These are phyloP conservation scores for Stachybotrys elegans DNA, from an alignment of 2,329 filamentous ascomycete genomes.

Conservation along the genomic window DNA sequence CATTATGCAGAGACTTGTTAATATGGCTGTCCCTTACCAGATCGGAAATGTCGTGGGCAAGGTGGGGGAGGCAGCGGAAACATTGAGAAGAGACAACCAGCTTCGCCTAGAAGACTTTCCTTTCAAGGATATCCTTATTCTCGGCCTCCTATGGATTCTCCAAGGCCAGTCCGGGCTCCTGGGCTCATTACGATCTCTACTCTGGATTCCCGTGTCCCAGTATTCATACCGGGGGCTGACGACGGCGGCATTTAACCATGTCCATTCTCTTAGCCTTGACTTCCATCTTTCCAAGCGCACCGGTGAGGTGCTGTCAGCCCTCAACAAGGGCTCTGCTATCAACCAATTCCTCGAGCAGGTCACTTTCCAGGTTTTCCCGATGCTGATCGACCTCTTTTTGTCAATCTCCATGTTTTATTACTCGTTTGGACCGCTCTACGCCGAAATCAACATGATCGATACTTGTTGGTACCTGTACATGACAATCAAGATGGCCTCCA, in stretches of 20 bases:
- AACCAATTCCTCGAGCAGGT: conserved; percentile 95
- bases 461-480: conserved; percentile 96
- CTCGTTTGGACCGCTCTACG: conserved; percentile 63
- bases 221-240: conserved; percentile 94
- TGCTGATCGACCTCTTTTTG: conserved; percentile 84
- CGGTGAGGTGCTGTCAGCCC: conserved; percentile 87
- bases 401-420: conserved; percentile 75
- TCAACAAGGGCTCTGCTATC: conserved; percentile 94
- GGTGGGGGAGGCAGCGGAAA: conserved; percentile 50
- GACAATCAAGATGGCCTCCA: conserved; percentile 93
- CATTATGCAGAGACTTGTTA: conserved; percentile 74
- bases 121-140: conserved; percentile 26
- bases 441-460: conserved; percentile 81
- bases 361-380: conserved; percentile 91
- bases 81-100: conserved; percentile 35
- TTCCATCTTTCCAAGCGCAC: conserved; percentile 97
- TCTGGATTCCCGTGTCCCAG: conserved; percentile 97
- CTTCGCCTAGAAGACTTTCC: conserved; percentile 29
- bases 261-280: conserved; percentile 89
- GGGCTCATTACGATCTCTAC: conserved; percentile 71
- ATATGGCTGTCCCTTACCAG: conserved; percentile 79
- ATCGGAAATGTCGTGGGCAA: conserved; percentile 74
- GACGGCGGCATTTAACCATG: conserved; percentile 94
- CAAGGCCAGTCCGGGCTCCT: conserved; percentile 87
- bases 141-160: conserved; percentile 71